Percentiles rank a stretch among this genome's conserved stretches.
Evolutionary conservation across 2,329 filamentous ascomycete genomes (phyloP).

Genomic region (Cryphonectria parasitica): DNA sequence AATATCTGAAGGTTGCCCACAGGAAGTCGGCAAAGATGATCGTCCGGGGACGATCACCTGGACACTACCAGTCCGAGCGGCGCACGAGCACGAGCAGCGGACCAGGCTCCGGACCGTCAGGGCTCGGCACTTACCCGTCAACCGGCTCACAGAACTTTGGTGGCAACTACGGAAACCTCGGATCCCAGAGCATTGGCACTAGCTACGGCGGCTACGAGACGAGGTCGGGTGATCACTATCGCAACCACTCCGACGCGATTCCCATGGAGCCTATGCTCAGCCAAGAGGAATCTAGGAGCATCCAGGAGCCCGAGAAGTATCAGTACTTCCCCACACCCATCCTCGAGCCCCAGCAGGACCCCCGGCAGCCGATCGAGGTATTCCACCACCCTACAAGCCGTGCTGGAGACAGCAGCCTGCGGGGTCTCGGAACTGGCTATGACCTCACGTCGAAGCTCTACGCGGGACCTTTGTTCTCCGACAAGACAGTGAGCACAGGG

Average conservation of each 20-base stretch:
- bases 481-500: slow-evolving; percentile 45
- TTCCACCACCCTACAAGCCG: slow-evolving; percentile 45
- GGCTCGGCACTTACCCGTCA: slow-evolving; percentile 53
- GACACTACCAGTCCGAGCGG: slow-evolving; percentile 75
- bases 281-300: slow-evolving; percentile 54
- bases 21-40: slow-evolving; percentile 81
- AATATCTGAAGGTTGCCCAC: slow-evolving; percentile 72
- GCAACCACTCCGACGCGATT: slow-evolving; percentile 53
- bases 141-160: slow-evolving; percentile 44
- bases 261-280: slow-evolving; percentile 56
- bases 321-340: slow-evolving; percentile 58
- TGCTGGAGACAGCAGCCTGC: slow-evolving; percentile 38
- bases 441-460: slow-evolving; percentile 48
- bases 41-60: slow-evolving; percentile 81
- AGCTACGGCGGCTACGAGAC: slow-evolving; percentile 47
- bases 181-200: slow-evolving; percentile 45
- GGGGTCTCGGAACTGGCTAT: slow-evolving; percentile 38
- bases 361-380: slow-evolving; percentile 51
- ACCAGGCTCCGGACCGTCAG: slow-evolving; percentile 65
- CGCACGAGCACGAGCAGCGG: slow-evolving; percentile 72
- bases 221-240: slow-evolving; percentile 45
- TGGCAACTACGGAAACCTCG: slow-evolving; percentile 43
- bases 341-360: slow-evolving; percentile 52
- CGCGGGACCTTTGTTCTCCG: slow-evolving; percentile 44
- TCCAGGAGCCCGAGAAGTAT: slow-evolving; percentile 55